These are phyloP conservation scores for Suhomyces emberorum DNA, from an alignment of 805 yeast genomes.

Conservation along the genomic window DNA sequence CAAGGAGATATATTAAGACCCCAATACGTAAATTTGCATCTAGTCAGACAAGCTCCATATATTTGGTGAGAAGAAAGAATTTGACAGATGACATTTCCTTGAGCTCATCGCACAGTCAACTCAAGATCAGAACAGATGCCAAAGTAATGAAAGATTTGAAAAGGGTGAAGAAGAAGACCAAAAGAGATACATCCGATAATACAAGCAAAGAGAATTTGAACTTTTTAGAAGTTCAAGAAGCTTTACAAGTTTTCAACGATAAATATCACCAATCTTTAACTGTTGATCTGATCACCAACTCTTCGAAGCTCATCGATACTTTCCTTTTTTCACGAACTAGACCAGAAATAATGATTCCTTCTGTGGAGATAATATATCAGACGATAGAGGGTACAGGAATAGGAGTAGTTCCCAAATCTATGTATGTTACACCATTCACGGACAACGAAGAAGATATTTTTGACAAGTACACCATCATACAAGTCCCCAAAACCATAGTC, in stretches of 20 bases:
- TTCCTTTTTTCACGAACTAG: slow-evolving; percentile 23
- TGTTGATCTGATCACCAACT: slow-evolving; percentile 16
- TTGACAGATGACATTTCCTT: neutral
- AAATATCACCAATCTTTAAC: slow-evolving; percentile 5
- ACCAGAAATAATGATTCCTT: slow-evolving; percentile 12
- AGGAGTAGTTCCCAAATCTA: slow-evolving; percentile 25
- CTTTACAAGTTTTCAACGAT: slow-evolving; percentile 12
- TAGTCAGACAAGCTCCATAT: neutral
- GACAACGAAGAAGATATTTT: slow-evolving; percentile 12
- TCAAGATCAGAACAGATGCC: neutral
- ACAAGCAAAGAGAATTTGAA: slow-evolving; percentile 25
- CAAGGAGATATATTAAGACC: too few relatives aligned
- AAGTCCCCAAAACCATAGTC: slow-evolving; percentile 36
- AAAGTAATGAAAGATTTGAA: slow-evolving; percentile 8
- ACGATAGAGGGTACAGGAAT: slow-evolving; percentile 38
- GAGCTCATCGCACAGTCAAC: neutral
- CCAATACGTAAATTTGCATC: neutral
- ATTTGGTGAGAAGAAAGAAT: slow-evolving; percentile 2
- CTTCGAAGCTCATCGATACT: slow-evolving; percentile 18
- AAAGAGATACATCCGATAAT: slow-evolving; percentile 28
- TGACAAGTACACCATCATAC: slow-evolving; percentile 21
- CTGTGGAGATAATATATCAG: slow-evolving; percentile 22
- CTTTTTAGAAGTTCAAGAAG: slow-evolving; percentile 22
- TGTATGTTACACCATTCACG: slow-evolving; percentile 14
- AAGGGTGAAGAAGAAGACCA: slow-evolving; percentile 19